Evolutionary conservation across 345 rosid species (phyloP).

Genomic region (Euphorbia pulcherrima): DNA sequence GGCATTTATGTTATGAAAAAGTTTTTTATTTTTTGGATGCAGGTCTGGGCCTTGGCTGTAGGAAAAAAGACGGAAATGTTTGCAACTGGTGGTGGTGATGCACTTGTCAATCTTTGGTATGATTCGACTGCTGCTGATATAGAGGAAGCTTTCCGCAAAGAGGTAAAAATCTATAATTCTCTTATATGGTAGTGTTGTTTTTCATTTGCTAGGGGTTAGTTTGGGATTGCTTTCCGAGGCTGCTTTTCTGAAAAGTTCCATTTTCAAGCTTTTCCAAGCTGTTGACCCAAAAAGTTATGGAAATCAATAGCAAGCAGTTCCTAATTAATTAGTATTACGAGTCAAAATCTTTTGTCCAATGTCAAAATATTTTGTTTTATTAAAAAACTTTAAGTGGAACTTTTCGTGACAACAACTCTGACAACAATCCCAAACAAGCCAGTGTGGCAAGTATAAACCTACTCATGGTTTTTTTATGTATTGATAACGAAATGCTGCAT

Average conservation of each 20-base stretch:
- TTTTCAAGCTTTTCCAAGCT: too few relatives aligned
- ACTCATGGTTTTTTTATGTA: not conserved
- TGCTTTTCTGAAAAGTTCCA: too few relatives aligned
- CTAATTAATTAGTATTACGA: too few relatives aligned
- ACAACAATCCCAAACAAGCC: too few relatives aligned
- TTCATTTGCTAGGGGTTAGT: not conserved
- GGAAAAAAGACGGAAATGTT: conserved; percentile 87
- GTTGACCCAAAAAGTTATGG: too few relatives aligned
- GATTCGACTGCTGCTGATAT: conserved; percentile 82
- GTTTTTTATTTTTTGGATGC: conserved; percentile 17
- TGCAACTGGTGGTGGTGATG: conserved; percentile 93
- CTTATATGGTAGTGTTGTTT: not conserved
- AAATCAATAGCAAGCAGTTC: too few relatives aligned
- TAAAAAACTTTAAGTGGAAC: too few relatives aligned
- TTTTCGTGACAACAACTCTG: too few relatives aligned
- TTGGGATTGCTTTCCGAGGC: too few relatives aligned
- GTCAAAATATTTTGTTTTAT: too few relatives aligned
- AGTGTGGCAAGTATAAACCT: not conserved
- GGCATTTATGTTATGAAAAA: not conserved
- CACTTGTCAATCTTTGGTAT: conserved; percentile 75
- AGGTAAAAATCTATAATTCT: conserved; percentile 45
- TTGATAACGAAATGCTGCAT: not conserved
- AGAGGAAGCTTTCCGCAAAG: conserved; percentile 83
- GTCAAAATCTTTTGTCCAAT: too few relatives aligned
- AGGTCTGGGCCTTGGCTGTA: conserved; percentile 95